Evolutionary conservation across 257 asterid species (phyloP).

Genomic region (Ilex aquifolium): DNA sequence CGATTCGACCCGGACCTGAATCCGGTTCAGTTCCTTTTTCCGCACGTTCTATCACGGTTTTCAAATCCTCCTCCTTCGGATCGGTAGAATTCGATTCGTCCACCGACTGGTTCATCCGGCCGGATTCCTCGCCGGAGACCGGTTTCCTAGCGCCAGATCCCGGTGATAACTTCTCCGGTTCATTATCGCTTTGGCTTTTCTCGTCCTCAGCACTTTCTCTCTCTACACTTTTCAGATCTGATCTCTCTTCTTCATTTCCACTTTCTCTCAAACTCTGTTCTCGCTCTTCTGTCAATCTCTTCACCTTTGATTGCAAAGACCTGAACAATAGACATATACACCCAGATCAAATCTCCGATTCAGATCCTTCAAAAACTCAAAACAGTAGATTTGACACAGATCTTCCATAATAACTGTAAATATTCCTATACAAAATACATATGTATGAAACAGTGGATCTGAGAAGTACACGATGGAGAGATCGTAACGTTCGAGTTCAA

Average conservation of each 20-base stretch:
- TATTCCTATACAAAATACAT: too few species aligned
- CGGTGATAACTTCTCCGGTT: conserved; percentile 23
- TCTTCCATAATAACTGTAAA: too few species aligned
- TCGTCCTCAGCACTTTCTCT: conserved; percentile 25
- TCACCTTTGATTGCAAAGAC: conserved; percentile 61
- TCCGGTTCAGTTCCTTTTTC: conserved; percentile 10
- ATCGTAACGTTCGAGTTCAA: conserved; percentile 79
- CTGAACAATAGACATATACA: conserved; percentile 29
- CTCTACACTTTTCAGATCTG: conserved; percentile 35
- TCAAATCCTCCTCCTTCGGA: conserved; percentile 34
- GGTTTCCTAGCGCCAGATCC: conserved; percentile 26
- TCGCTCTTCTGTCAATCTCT: conserved; percentile 59
- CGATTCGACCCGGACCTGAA: conserved; percentile 11
- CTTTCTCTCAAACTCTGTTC: conserved; percentile 30
- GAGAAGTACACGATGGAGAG: conserved; percentile 67
- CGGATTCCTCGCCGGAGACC: conserved; percentile 26
- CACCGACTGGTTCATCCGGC: conserved; percentile 43
- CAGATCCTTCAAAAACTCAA: too few species aligned
- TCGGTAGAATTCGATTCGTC: conserved; percentile 64
- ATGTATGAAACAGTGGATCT: too few species aligned
- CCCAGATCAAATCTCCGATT: conserved; percentile 2
- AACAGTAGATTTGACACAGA: too few species aligned
- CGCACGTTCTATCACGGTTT: conserved; percentile 5
- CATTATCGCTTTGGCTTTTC: conserved; percentile 11
- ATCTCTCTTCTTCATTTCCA: conserved; percentile 15